Evolutionary conservation across 192 early-diverging fungal genomes (phyloP).

Genomic region (Endogone sp.): DNA sequence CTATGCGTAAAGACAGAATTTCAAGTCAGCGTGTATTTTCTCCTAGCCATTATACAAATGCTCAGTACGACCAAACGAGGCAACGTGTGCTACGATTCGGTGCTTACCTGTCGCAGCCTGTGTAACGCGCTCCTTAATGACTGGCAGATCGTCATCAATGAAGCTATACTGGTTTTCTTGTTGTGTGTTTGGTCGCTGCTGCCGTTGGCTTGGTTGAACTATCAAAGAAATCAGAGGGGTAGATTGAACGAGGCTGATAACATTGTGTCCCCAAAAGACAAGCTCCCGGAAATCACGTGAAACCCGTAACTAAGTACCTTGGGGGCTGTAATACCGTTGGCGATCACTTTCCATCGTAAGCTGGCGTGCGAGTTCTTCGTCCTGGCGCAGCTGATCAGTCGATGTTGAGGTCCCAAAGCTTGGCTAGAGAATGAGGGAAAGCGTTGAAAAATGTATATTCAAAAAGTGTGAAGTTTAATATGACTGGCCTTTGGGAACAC

Average conservation of each 20-base stretch:
- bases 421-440: constrained; percentile 22
- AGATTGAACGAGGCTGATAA: too few relatives aligned
- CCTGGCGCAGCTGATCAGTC: constrained; percentile 43
- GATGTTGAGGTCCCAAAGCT: background rate
- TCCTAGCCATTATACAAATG: too few relatives aligned
- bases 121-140: constrained; percentile 53
- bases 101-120: constrained; percentile 49
- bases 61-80: too few relatives aligned
- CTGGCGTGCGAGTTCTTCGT: constrained; percentile 50
- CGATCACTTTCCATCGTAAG: constrained; percentile 45
- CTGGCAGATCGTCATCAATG: constrained; percentile 43
- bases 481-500: too few relatives aligned
- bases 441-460: too few relatives aligned
- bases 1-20: constrained; percentile 30
- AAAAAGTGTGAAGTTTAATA: too few relatives aligned
- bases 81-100: background rate
- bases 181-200: constrained; percentile 34
- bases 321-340: constrained; percentile 4
- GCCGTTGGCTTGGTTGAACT: constrained; percentile 16
- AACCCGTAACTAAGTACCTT: background rate
- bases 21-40: background rate
- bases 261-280: too few relatives aligned
- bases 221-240: constrained; percentile 8
- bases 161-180: constrained; percentile 11
- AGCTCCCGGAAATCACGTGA: constrained; percentile 1